phyloP scores from a whole-genome alignment of 1,284 basidiomycete genomes.

The Apiotrichum domesticum region DNA sequence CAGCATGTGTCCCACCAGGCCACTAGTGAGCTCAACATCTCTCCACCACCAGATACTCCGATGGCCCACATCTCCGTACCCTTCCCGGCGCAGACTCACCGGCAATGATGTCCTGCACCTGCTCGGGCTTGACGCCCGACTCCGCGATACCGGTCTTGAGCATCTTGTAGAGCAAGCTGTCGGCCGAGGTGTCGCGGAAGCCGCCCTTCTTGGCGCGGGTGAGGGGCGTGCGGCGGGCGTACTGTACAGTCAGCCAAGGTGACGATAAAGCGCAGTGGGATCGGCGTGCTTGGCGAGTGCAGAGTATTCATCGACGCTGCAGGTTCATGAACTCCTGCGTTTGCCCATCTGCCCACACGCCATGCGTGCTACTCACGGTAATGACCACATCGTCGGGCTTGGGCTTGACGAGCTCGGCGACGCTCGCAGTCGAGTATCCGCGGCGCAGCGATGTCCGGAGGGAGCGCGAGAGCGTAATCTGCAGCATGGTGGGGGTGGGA shows the following conservation, averaged over 20 bases:
- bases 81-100: constrained; percentile 53
- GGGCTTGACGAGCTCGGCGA: constrained; percentile 45
- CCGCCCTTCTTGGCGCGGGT: constrained; percentile 27
- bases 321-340: too few relatives aligned
- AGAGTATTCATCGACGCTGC: too few relatives aligned
- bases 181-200: constrained; percentile 28
- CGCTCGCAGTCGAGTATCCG: constrained; percentile 1
- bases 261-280: too few relatives aligned
- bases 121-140: constrained; percentile 19
- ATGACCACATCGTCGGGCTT: constrained; percentile 75
- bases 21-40: too few relatives aligned
- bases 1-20: too few relatives aligned
- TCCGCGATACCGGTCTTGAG: constrained; percentile 22
- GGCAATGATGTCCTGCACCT: constrained; percentile 52
- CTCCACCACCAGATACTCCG: too few relatives aligned
- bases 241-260: constrained; percentile 41
- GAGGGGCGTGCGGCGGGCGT: constrained; percentile 25
- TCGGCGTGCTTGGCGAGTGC: too few relatives aligned
- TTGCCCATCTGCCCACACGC: too few relatives aligned
- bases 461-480: constrained; percentile 1
- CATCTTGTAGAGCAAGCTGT: constrained; percentile 23
- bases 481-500: not conserved
- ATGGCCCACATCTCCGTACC: too few relatives aligned
- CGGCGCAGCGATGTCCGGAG: constrained; percentile 1
- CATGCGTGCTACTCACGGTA: constrained; percentile 56